Conservation (phyloP, 495 filamentous ascomycete species). For the Chaetomium tenue region DNA sequence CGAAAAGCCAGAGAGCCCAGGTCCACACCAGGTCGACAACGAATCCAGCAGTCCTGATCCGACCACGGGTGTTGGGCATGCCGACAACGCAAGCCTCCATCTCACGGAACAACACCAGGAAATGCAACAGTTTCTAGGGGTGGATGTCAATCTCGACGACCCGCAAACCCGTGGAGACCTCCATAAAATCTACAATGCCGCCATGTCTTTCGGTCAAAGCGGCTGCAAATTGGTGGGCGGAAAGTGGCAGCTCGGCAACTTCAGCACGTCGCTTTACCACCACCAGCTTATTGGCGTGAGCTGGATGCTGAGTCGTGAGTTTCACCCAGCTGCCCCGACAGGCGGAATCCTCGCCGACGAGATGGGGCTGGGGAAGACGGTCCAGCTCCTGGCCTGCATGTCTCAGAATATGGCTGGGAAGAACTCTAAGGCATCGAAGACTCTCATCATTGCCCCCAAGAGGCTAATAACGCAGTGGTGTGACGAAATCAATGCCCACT, state of each 20-base stretch:
- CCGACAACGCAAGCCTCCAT: too few species aligned
- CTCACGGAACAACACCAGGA: background rate
- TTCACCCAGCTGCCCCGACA: conserved; percentile 36
- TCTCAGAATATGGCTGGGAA: conserved; percentile 41
- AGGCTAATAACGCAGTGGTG: conserved; percentile 58
- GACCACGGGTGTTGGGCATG: background rate
- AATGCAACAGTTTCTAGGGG: background rate
- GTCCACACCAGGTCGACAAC: too few species aligned
- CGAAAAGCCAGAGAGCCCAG: too few species aligned
- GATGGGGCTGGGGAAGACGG: conserved; percentile 66
- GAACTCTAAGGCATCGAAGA: conserved; percentile 27
- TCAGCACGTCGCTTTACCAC: conserved; percentile 48
- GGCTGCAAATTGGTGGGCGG: background rate
- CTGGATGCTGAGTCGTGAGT: conserved; percentile 60
- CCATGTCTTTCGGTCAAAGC: conserved; percentile 2
- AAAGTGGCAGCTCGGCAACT: conserved; percentile 21
- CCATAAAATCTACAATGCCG: background rate
- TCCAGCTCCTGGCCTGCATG: conserved; percentile 53
- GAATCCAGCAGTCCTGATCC: background rate
- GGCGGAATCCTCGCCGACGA: conserved; percentile 59
- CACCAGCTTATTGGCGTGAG: conserved; percentile 57
- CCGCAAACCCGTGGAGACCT: background rate
- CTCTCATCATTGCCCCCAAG: conserved; percentile 53
- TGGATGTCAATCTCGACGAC: background rate
- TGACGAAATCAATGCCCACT: conserved; percentile 46